Evolutionary conservation across 1,284 basidiomycete species (phyloP), one percentile per base, ranked within the genome.

Genomic region (Filobasidium uniguttulatum): DNA sequence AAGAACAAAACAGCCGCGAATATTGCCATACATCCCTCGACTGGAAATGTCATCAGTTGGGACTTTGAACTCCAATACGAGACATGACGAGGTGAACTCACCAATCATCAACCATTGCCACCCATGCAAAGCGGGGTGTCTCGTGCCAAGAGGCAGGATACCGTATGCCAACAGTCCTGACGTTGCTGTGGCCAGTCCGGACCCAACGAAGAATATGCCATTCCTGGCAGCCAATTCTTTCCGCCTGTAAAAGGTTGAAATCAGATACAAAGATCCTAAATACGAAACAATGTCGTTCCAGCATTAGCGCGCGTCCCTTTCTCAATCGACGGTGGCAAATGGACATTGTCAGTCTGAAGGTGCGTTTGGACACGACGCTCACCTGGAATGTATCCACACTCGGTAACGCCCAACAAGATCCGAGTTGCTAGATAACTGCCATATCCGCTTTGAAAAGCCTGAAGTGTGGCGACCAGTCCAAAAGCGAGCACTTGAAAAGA

Each of bases 401-500:
- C 56, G 12, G 48, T 41, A 2, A 60, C 26, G 23, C 55, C 55
- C 17, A 60, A 51, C n/a, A 60, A 50, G 26, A 59, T 56, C n/a
- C 60, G 54, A 23, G 59, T 59, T 10, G 52, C 57, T 20, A 62
- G 44, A 47, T 50, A 62, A 4, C 52, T 40, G 6, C 52, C 57
- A 44, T 59, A 60, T 37, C 34, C 43, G 43, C 52, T 46, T 48
- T 58, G 57, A 33, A 58, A 58, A 25, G 57, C 40, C 46, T 62
- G 60, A n/a, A 60, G 53, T 1, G 60, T 62, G 15, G 55, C 46
- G 2, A 62, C 60, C 20, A 59, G 48, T 9, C 59, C 60, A 23
- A 59, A 61, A 17, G 52, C 50, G 31, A 63, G 46, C 4, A 61
- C 49, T 49, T 62, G 61, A 35, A 63, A 51, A 10, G 60, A 55